Base-by-base conservation (phyloP, 352 stramenopile genomes). In the Globisporangium orthogonon region DNA sequence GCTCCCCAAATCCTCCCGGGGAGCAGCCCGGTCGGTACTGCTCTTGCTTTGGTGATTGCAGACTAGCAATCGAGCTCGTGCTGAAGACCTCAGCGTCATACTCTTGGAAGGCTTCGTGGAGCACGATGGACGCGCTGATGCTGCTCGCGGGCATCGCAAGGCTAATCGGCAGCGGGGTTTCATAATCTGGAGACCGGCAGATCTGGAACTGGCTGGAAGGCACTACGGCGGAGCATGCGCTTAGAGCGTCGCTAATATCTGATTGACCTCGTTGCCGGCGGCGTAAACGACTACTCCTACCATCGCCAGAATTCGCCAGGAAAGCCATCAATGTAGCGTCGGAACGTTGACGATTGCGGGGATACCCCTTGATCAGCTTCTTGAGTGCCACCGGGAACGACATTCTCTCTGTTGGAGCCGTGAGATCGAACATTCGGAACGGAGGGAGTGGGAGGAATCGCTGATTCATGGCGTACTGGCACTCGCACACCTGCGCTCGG, bases 401-500 rank as follows among this genome's bases (percentile, higher is more conserved):
- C 7, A 78, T 49, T 28, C 76, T 83, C 18, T 73, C 70, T 2
- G 56, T 76, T 14, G 78, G 71, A 9, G 73, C 70, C 0, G 75
- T 76, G n/a, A 77, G 44, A 50, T 92, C 77, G 30, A 92, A 87
- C 82, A 90, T 92, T 0, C 82, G 77, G 61, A 81, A 90, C 7
- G 74, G 67, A 17, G 82, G 82, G 14, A 90, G 67, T 13, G 82
- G 78, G 7, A 71, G 59, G 28, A 92, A 92, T 29, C 62, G 47
- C 10, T 72, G 55, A 35, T 78, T 85, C 49, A 70, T 55, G 10
- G 55, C 65, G 33, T 54, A 29, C 56, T 87, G 73, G 28, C 79
- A 92, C 30, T 65, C 52, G 50, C 76, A 92, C 9, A 64, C 72
- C 49, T 74, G 62, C 54, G 60, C 40, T 6, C 67, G 58, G 46